A percentile compares a stretch with the other conserved stretches of the same genome.
These are phyloP conservation scores for Drosera capensis DNA, from an alignment of 148 eudicot genomes.

Conservation along the genomic window DNA sequence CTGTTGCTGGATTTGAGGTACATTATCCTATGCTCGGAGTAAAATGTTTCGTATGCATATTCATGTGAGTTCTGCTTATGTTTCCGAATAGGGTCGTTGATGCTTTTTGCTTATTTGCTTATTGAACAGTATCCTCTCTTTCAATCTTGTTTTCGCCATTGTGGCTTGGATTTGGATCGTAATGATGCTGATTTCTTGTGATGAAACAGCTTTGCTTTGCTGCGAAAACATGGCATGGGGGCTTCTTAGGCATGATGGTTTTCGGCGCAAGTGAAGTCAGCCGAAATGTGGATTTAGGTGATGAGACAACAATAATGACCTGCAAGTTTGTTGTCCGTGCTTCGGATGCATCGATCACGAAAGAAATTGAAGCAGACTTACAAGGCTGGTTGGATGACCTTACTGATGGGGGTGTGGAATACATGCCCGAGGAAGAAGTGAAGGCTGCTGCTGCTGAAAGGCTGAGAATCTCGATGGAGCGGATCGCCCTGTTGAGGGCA, in stretches of 20 bases:
- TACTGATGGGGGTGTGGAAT: constrained; percentile 86
- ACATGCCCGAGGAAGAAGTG: constrained; percentile 94
- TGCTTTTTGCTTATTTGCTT: no score
- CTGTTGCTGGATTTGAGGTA: constrained; percentile 95
- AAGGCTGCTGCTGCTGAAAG: constrained; percentile 80
- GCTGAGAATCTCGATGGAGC: constrained; percentile 68
- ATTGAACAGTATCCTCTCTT: no score
- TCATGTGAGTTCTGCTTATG: no score
- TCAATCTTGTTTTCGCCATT: background rate
- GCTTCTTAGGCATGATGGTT: constrained; percentile 91
- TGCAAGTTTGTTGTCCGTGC: constrained; percentile 94
- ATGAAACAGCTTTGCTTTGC: constrained; percentile 70
- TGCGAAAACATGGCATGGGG: constrained; percentile 96
- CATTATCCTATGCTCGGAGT: no score
- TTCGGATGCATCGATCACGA: constrained; percentile 77
- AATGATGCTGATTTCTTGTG: constrained; percentile 3
- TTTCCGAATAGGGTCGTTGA: no score
- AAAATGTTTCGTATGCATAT: no score
- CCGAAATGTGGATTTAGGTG: constrained; percentile 89
- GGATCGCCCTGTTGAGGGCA: constrained; percentile 77
- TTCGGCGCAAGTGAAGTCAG: constrained; percentile 98
- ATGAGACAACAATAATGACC: constrained; percentile 86
- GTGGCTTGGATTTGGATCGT: background rate
- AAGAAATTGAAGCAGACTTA: constrained; percentile 71
- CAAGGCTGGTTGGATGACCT: constrained; percentile 90